Evolutionary conservation across 176 grass and related monocot species (phyloP).

Genomic region (Oryza glaberrima): DNA sequence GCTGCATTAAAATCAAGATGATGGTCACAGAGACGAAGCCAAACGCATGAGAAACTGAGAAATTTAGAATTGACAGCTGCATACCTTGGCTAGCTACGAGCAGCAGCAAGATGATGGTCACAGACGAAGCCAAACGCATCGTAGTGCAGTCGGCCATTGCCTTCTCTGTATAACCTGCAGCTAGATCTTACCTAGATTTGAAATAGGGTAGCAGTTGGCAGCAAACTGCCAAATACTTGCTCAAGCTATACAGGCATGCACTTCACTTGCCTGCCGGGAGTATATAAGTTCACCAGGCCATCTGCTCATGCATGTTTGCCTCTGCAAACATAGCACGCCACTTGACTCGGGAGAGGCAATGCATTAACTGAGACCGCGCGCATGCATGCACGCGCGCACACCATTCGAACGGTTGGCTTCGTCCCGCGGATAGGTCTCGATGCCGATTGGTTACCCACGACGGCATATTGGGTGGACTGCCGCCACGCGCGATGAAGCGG

Average conservation of each 20-base stretch:
- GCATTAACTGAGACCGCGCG: not conserved
- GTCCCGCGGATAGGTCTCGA: not conserved
- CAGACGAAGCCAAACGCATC: not conserved
- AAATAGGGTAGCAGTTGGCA: no score
- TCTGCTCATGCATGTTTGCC: no score
- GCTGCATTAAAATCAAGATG: not conserved
- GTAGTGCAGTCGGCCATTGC: not conserved
- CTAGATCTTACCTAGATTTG: not conserved
- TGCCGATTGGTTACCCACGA: not conserved
- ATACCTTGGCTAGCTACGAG: constrained; percentile 6
- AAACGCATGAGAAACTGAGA: no score
- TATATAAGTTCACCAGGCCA: not conserved
- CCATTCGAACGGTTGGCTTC: not conserved
- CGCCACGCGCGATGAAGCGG: not conserved
- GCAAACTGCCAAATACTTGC: not conserved
- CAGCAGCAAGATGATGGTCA: not conserved
- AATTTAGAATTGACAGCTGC: no score
- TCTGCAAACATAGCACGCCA: no score
- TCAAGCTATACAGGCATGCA: not conserved
- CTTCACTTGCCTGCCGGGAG: not conserved
- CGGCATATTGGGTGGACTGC: not conserved
- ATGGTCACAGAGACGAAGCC: no score
- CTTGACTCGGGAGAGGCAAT: not conserved
- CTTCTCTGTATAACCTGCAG: not conserved
- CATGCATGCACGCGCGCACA: no score